Percentiles rank a stretch among this genome's conserved stretches.
These are phyloP conservation scores for Xylaria sp. DNA, from an alignment of 2,329 filamentous ascomycete genomes.

Conservation along the genomic window DNA sequence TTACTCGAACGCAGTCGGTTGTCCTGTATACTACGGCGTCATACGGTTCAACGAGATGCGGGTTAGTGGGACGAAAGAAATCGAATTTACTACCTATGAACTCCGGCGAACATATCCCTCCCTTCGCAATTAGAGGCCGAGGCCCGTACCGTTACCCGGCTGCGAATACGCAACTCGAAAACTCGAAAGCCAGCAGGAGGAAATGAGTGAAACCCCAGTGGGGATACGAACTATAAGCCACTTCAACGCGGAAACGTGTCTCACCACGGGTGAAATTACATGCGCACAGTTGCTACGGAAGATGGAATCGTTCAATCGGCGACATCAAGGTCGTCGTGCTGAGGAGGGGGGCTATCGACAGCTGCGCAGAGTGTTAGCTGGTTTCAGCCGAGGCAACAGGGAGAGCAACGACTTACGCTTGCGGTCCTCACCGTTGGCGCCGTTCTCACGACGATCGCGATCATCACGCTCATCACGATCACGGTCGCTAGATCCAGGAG, in stretches of 20 bases:
- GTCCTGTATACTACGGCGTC: neutral
- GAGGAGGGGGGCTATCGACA: slow-evolving; percentile 72
- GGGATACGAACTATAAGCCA: slow-evolving; percentile 22
- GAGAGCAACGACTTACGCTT: slow-evolving; percentile 58
- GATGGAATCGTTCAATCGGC: slow-evolving; percentile 58
- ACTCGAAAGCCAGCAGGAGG: slow-evolving; percentile 24
- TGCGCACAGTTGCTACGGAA: slow-evolving; percentile 15
- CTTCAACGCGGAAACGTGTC: slow-evolving; percentile 10
- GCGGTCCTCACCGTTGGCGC: slow-evolving; percentile 78
- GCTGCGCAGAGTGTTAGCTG: slow-evolving; percentile 34
- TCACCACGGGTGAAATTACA: slow-evolving; percentile 5
- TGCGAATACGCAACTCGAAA: slow-evolving; percentile 3
- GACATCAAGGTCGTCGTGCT: slow-evolving; percentile 92
- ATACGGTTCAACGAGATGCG: neutral
- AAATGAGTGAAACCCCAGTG: slow-evolving; percentile 29
- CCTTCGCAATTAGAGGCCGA: slow-evolving; percentile 3
- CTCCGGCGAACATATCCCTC: slow-evolving; percentile 7
- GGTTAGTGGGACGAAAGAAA: slow-evolving; percentile 9
- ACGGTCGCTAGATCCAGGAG: slow-evolving; percentile 38
- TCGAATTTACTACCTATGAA: slow-evolving; percentile 21
- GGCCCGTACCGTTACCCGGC: slow-evolving; percentile 1
- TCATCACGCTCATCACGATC: slow-evolving; percentile 65
- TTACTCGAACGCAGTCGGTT: neutral
- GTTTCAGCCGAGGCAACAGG: slow-evolving; percentile 1
- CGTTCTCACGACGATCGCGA: slow-evolving; percentile 69